A percentile compares a stretch with the other conserved stretches of the same genome.
Evolutionary conservation across 1,284 basidiomycete species (phyloP).

Genomic region (Cutaneotrichosporon mucoides): DNA sequence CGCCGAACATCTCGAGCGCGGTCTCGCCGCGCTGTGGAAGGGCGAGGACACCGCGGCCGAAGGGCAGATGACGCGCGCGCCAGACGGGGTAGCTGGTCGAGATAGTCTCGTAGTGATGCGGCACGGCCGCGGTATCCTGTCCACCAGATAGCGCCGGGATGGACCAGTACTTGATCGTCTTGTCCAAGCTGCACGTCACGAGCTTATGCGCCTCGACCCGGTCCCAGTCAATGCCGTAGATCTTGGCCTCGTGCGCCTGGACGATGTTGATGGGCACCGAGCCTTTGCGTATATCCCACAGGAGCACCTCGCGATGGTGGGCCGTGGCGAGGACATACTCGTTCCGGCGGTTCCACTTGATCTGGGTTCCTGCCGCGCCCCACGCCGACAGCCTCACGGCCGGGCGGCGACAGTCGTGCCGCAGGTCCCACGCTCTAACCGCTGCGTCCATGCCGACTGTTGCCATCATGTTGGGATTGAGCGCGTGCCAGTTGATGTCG

Average conservation of each 20-base stretch:
- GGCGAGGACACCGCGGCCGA: constrained; percentile 83
- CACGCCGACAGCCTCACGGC: constrained; percentile 50
- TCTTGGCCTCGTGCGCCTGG: constrained; percentile 76
- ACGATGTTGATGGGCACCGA: constrained; percentile 74
- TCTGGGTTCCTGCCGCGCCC: constrained; percentile 63
- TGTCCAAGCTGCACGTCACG: constrained; percentile 87
- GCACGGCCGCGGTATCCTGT: constrained; percentile 11
- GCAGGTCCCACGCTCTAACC: constrained; percentile 71
- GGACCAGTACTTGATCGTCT: constrained; percentile 82
- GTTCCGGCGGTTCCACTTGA: constrained; percentile 90
- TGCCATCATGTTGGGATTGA: constrained; percentile 62
- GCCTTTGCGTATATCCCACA: constrained; percentile 62
- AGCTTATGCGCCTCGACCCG: constrained; percentile 67
- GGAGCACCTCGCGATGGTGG: constrained; percentile 61
- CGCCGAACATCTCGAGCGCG: constrained; percentile 75
- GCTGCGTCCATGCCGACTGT: constrained; percentile 53
- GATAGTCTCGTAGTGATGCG: constrained; percentile 56
- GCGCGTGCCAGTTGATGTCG: constrained; percentile 92
- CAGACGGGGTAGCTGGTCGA: constrained; percentile 84
- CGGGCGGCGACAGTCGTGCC: constrained; percentile 38
- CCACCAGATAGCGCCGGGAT: constrained; percentile 36
- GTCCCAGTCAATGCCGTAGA: constrained; percentile 95
- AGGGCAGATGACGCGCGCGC: constrained; percentile 88
- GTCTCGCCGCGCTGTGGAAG: constrained; percentile 86
- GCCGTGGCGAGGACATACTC: constrained; percentile 80